Evolutionary conservation across 23 red algal genomes (phyloP), one percentile per base, ranked within the genome.

Genomic region (Chondrus crispus): DNA sequence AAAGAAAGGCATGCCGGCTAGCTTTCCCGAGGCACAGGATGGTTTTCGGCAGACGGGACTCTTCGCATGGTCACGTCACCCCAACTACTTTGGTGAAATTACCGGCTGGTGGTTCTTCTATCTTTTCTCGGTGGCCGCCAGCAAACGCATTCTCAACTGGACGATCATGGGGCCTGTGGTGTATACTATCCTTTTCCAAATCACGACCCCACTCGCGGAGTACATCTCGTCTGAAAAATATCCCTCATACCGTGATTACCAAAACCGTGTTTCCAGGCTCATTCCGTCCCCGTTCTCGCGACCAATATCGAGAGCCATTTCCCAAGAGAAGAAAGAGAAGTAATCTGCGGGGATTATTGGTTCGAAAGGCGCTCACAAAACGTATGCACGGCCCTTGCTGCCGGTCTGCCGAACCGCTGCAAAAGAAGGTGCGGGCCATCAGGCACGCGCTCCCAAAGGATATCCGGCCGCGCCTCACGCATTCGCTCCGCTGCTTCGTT

Each of bases 81-180:
- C 89, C 26, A 93, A 93, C 62, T 84, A 71, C 35, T 93, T 93
- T 18, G 78, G 43, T 49, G 89, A 93, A 76, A 85, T 93, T 18
- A 68, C 68, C 42, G 54, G 39, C 43, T 93, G 89, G 89, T 84
- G 19, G 42, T 84, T 57, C 46, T 93, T 93, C 33, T 85, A 85
- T 53, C 62, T 93, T 22, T 93, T 93, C 77, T 84, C 80, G 18
- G 35, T 93, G 41, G 55, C 69, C 4, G 48, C 89, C 44, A 55
- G 76, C 24, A 54, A 50, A 3, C 32, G 43, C 20, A 70, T 39
- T 54, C 3, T 84, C 58, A 93, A 85, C 47, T 93, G 80, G 80
- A 85, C 89, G 30, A 32, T 57, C 4, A 43, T 57, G 24, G 79
- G 89, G 58, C 11, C 80, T 39, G 40, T 72, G 6, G 19, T 83